Base-by-base conservation (phyloP, 2,329 filamentous ascomycete species). In the Nothomitra cinnamomea region DNA sequence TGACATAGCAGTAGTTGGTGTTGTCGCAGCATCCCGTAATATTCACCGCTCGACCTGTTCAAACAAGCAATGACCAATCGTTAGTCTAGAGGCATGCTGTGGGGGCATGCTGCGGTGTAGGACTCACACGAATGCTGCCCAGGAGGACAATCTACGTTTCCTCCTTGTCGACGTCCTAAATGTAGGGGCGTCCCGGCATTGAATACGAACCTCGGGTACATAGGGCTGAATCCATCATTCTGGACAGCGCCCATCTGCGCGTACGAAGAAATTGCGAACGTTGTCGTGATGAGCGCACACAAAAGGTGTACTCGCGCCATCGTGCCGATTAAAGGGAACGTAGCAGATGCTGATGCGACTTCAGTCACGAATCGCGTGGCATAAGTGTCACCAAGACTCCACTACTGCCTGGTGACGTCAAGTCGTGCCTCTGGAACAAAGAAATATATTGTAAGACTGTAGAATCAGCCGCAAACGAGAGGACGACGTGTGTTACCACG, bases 1-100 rank as follows among this genome's bases (percentile, higher is more conserved):
- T 65, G 53, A 74, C 55, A 59, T 71, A 72, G 63, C 72, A 75
- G 61, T 74, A 75, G 43, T 63, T 60, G 15, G 65, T 60, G 57
- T 75, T 69, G 19, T 60, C 55, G 59, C 72, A 75, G 64, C 72
- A 75, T 5, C 60, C 61, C 10, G 61, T 58, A 47, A 64, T 61
- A 28, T 66, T 64, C 36, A 73, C 60, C 49, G 74, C 72, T 51
- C 70, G 63, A 55, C 72, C 72, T 74, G 48, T 17, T 17, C 22
- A 36, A 35, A 12, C 7, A 12, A 51, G 48, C n/a, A 45, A 45
- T 13, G 4, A 2, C 22, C 24, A 13, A 17, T 32, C 28, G 24
- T 49, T 28, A 49, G 45, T 49, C 24, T n/a, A 35, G 45, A 15
- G 17, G 10, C 15, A 17, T 6, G 28, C 19, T 48, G 12, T 48